phyloP scores from a whole-genome alignment of 1,284 basidiomycete genomes.

The Phlebopus sp. region DNA sequence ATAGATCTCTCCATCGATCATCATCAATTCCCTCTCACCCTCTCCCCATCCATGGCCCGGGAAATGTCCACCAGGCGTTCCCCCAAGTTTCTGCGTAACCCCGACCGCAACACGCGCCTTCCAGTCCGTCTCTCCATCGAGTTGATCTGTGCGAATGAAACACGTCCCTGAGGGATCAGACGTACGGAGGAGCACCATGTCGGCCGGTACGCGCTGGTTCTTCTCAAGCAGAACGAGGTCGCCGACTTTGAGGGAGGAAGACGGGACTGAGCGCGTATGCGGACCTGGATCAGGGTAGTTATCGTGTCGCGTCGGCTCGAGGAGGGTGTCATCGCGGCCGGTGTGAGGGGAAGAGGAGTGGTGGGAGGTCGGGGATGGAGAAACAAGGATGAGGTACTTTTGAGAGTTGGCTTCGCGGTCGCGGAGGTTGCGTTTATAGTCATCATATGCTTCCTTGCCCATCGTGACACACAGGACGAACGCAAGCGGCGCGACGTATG shows the following conservation, averaged over 20 bases:
- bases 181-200: constrained; percentile 88
- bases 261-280: constrained; percentile 79
- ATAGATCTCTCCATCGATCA: constrained; percentile 82
- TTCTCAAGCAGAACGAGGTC: constrained; percentile 93
- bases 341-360: constrained; percentile 22
- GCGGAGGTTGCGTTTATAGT: constrained; percentile 89
- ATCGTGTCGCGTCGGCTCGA: constrained; percentile 20
- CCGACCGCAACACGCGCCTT: constrained; percentile 91
- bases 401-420: constrained; percentile 95
- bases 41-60: constrained; percentile 19
- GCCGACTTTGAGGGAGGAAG: constrained; percentile 87
- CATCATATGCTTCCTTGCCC: constrained; percentile 98
- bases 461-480: constrained; percentile 96
- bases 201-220: constrained; percentile 96
- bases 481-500: constrained; percentile 93
- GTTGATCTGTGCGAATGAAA: constrained; percentile 96
- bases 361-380: constrained; percentile 34
- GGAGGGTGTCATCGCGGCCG: constrained; percentile 32
- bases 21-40: constrained; percentile 58
- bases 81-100: constrained; percentile 74
- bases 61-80: constrained; percentile 24
- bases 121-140: constrained; percentile 99
- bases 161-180: constrained; percentile 88
- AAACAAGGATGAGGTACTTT: constrained; percentile 81
- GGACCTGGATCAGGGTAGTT: constrained; percentile 35